phyloP scores from a whole-genome alignment of 208 protist genomes.

The Leishmania tarentolae region DNA sequence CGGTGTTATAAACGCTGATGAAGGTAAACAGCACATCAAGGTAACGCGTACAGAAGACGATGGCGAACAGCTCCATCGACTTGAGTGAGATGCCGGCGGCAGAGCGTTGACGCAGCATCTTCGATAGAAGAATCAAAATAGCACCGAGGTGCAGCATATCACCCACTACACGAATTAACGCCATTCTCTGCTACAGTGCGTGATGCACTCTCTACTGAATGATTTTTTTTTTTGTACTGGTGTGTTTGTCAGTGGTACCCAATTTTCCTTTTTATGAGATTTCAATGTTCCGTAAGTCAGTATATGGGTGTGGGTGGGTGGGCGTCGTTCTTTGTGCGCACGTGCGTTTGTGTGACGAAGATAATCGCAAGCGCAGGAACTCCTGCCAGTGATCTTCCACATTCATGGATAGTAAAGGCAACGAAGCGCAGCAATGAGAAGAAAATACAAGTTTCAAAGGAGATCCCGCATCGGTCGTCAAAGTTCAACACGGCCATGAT shows the following conservation, averaged over 20 bases:
- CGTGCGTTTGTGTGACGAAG: background rate
- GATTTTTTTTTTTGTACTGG: background rate
- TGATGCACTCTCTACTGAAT: background rate
- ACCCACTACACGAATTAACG: slow-evolving; percentile 85
- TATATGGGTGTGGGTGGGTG: background rate
- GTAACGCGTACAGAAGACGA: slow-evolving; percentile 95
- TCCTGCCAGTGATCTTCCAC: background rate
- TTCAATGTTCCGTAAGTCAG: background rate
- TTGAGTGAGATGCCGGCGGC: slow-evolving; percentile 94
- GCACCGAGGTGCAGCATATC: slow-evolving; percentile 94
- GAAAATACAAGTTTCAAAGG: background rate
- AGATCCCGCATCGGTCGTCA: background rate
- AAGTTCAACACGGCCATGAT: background rate
- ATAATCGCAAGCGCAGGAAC: background rate
- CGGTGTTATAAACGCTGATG: slow-evolving; percentile 90
- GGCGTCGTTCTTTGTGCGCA: background rate
- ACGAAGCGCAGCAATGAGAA: background rate
- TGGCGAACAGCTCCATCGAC: slow-evolving; percentile 92
- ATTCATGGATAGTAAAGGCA: background rate
- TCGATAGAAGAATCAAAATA: slow-evolving; percentile 92
- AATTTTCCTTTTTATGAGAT: no score
- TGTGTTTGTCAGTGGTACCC: background rate
- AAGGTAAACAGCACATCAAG: slow-evolving; percentile 89
- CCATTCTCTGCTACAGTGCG: slow-evolving; percentile 50
- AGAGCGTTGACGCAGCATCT: slow-evolving; percentile 90